phyloP scores from a whole-genome alignment of 225 moss, liverwort and hornwort species.

The Thuidium tamariscinum region DNA sequence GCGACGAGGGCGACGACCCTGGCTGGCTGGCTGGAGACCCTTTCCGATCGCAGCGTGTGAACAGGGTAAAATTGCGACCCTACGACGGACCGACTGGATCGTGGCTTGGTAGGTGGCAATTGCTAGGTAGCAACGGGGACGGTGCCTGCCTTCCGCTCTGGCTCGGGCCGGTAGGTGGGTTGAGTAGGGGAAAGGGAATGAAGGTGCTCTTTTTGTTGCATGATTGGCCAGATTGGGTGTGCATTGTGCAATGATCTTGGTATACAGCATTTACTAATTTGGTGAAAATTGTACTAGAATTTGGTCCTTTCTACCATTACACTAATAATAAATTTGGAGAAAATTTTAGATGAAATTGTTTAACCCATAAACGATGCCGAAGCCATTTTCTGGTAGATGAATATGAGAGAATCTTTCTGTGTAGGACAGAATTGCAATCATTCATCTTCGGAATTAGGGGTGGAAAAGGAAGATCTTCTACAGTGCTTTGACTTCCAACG shows the following conservation, averaged over 20 bases:
- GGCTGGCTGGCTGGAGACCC: neutral
- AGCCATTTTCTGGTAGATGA: too few relatives aligned
- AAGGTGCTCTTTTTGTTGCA: neutral
- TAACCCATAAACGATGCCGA: too few relatives aligned
- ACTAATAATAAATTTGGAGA: too few relatives aligned
- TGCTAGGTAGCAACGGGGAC: neutral
- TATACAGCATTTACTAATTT: too few relatives aligned
- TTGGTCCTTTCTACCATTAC: too few relatives aligned
- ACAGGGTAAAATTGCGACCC: neutral
- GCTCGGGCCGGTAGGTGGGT: neutral
- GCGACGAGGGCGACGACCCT: neutral
- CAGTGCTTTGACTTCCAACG: too few relatives aligned
- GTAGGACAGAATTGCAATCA: too few relatives aligned
- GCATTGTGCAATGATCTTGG: neutral
- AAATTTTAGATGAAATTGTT: accelerated
- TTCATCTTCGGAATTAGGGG: too few relatives aligned
- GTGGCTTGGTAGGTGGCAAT: neutral
- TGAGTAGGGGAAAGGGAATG: neutral
- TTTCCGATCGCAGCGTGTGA: neutral
- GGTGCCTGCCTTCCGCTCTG: neutral
- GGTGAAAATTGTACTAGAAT: neutral
- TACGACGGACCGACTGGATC: neutral
- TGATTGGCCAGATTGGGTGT: too few relatives aligned
- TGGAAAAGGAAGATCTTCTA: too few relatives aligned
- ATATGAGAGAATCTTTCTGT: too few relatives aligned